Conservation (phyloP, 2,329 filamentous ascomycete genomes). For the Paramyrothecium roridum region DNA sequence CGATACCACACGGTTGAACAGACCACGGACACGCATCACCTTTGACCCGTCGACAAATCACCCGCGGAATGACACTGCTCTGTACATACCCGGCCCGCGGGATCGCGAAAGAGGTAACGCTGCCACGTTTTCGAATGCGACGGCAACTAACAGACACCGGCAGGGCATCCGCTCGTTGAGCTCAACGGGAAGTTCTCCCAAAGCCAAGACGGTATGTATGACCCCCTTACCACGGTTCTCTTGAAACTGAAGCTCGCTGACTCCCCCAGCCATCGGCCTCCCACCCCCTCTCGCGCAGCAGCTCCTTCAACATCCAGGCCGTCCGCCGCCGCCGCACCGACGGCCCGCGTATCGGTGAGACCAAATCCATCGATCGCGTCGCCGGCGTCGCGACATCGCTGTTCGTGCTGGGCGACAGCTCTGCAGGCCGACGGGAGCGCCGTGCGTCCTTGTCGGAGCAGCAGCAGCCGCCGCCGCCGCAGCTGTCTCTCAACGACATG, state of each 20-base stretch:
- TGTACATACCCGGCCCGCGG: slow-evolving; percentile 28
- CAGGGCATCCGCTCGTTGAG: slow-evolving; percentile 22
- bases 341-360: slow-evolving; percentile 20
- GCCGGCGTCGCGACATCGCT: slow-evolving; percentile 31
- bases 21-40: slow-evolving; percentile 13
- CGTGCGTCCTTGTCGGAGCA: slow-evolving; percentile 4
- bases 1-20: background rate
- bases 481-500: slow-evolving; percentile 18
- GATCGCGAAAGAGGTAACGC: slow-evolving; percentile 23
- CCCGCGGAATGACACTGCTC: slow-evolving; percentile 16
- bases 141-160: slow-evolving; percentile 4
- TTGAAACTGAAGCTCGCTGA: background rate
- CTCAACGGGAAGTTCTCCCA: slow-evolving; percentile 11
- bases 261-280: slow-evolving; percentile 13
- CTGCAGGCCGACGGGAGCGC: slow-evolving; percentile 7
- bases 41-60: slow-evolving; percentile 23
- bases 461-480: slow-evolving; percentile 8
- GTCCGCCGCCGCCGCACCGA: slow-evolving; percentile 19
- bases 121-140: background rate
- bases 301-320: slow-evolving; percentile 5
- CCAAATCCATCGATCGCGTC: slow-evolving; percentile 32
- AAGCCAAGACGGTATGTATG: slow-evolving; percentile 16
- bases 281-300: slow-evolving; percentile 8
- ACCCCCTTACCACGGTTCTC: too few species aligned
- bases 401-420: slow-evolving; percentile 31